Base-by-base conservation (phyloP, 371 early-diverging fungal species). In the Batrachochytrium dendrobatidis region DNA sequence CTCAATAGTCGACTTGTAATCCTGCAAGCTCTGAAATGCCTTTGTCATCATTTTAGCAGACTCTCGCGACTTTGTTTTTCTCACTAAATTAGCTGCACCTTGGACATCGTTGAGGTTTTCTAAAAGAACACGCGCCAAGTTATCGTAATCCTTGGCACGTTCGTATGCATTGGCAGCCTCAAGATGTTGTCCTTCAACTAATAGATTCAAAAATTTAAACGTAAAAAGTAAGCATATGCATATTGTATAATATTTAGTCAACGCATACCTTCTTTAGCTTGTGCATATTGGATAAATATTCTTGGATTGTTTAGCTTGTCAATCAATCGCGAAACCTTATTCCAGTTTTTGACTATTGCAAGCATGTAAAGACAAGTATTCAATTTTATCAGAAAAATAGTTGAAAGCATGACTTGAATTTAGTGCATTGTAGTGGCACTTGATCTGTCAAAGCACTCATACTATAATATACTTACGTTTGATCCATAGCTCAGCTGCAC, bases 121-220 rank as follows among this genome's bases (percentile, higher is more conserved):
- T 8, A 80, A 61, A 55, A 60, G 68, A 1, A 80, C 31, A 7
- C 74, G 60, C 12, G 70, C 73, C 15, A 71, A 66, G 28, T 64
- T 64, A 29, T 71, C 75, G 56, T 63, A 71, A 57, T 75, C 76
- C 39, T 64, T 63, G 1, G 73, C 80, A 20, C 59, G 63, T 48
- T 77, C 78, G 63, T 76, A 80, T 0, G 78, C 76, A 0, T 50
- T 30, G 7, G 71, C 73, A 7, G 81, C 81, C 44, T 76, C 78
- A 17, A 48, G 49, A 56, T 63, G 70, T 53, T 70, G 65, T 6
- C 65, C 61, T 44, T 58, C 48, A 4, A 73, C 69, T 62, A 44
- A 25, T 7, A 62, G 48, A n/a, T n/a, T n/a, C n/a, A n/a, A n/a
- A n/a, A n/a, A n/a, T n/a, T n/a, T 31, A 26, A 30, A 22, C 18